phyloP scores from a whole-genome alignment of 2,329 filamentous ascomycete genomes.

The Ophiostoma australiae region DNA sequence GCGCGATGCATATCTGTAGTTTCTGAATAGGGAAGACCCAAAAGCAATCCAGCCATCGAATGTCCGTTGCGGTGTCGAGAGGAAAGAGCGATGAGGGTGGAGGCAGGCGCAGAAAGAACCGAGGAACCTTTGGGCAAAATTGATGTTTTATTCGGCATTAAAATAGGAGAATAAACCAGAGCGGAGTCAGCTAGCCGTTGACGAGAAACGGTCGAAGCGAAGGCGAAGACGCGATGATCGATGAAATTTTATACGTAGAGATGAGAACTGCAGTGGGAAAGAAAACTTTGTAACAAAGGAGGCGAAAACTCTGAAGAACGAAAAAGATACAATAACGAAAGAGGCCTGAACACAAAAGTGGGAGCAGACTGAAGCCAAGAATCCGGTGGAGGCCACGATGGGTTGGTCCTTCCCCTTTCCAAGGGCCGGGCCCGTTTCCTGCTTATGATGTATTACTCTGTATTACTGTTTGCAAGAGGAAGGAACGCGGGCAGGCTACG shows the following conservation, averaged over 20 bases:
- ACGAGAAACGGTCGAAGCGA: not conserved
- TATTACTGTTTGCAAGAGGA: not conserved
- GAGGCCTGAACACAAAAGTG: not conserved
- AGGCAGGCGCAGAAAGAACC: not conserved
- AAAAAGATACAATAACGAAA: not conserved
- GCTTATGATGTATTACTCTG: too few species aligned
- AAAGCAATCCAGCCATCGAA: not conserved
- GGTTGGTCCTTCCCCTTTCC: not conserved
- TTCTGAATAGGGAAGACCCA: not conserved
- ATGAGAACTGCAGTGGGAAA: not conserved
- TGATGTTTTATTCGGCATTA: not conserved
- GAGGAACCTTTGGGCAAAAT: not conserved
- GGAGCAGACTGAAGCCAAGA: not conserved
- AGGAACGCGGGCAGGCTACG: not conserved
- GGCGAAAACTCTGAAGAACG: not conserved
- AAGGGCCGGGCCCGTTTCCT: too few species aligned
- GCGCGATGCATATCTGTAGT: not conserved
- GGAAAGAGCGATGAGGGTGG: slow-evolving; percentile 1
- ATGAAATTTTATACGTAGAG: not conserved
- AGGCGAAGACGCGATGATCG: not conserved
- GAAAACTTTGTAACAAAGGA: not conserved
- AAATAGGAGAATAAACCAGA: not conserved
- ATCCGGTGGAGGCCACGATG: not conserved
- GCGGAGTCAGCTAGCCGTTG: not conserved
- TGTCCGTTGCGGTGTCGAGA: not conserved